Evolutionary conservation across 2,329 filamentous ascomycete species (phyloP), one percentile per base, ranked within the genome.

Genomic region (Clonostachys solani): DNA sequence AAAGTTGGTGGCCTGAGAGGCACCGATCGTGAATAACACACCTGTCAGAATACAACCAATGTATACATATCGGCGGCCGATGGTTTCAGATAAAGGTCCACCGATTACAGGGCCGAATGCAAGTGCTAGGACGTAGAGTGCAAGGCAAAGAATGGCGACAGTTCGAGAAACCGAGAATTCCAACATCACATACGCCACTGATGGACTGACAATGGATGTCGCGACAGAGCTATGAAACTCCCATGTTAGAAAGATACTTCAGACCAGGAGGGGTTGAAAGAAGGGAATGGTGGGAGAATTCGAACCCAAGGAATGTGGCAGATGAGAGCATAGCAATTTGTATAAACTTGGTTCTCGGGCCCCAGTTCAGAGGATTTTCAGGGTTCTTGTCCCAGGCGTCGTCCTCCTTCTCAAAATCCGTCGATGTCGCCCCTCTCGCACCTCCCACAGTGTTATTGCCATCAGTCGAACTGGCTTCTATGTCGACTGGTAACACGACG

Each of bases 71-170:
- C 72, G 67, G 2, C 83, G 68, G 3, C 83, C 83, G 34, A 77
- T 63, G 0, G 69, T 74, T 56, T 86, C 83, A 42, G 76, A 81
- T 1, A 84, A 55, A 0, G 81, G 82, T 0, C 81, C 80, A 10
- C 77, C 77, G 15, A 83, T 51, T 44, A 84, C 63, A 7, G 83
- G 83, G 0, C 82, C 83, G 15, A 84, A 66, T 5, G 68, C 79
- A 1, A 86, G 69, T 1, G 81, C 82, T 9, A 84, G 62, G 7
- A 81, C 74, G 58, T 83, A 87, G 5, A 83, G 59, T 0, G 82
- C 75, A 1, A 86, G 60, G 0, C 78, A 76, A 0, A 86, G 62
- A n/a, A 86, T 65, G 1, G 82, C 77, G 8, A 73, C 69, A 2
- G 78, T 83, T 42, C 71, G 69, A 13, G 71, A 72, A 12, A 84